Evolutionary conservation across 805 yeast genomes (phyloP), one percentile per base, ranked within the genome.

Genomic region (Ogataea degrootiae): DNA sequence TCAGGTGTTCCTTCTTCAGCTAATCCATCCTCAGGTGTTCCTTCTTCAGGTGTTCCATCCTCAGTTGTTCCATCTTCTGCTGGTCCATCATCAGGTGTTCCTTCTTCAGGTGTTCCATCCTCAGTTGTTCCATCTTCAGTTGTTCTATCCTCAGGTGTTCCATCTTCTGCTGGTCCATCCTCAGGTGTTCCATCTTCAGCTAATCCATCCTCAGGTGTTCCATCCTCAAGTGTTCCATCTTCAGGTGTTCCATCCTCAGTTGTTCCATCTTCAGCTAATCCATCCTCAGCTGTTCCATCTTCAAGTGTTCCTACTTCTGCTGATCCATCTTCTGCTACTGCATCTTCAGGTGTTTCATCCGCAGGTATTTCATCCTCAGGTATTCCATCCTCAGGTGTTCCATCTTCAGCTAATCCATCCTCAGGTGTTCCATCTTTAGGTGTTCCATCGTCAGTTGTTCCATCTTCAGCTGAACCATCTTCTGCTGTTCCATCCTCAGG

Each of bases 401-500:
- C 41, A 6, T 7, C 29, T 9, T 35, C 37, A 35, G n/a, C 37
- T 15, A 19, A 17, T 35, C 21, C 17, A 19, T 9, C 46, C 7
- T 43, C 46, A 4, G 33, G 1, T 19, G 29, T 39, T 11, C 21
- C 47, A 26, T 3, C 42, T 5, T 34, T 37, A 4, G 19, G 22
- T 39, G 36, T 15, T 6, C 17, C 42, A 21, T 31, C 38, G 3
- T 14, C 41, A n/a, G 36, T 15, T 38, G 40, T 6, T 38, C 22
- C 47, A 14, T 36, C 44, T 33, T 17, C 34, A 5, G 38, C 11
- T 31, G n/a, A 41, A 15, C 7, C 36, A 19, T 31, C 49, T 9
- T 16, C 45, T 47, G 53, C 34, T 44, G 49, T 37, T 34, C 40
- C 12, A 41, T 34, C 38, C 11, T n/a, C 43, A 5, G 21, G 38